Evolutionary conservation across 345 rosid species (phyloP).

Genomic region (Populus ilicifolia): DNA sequence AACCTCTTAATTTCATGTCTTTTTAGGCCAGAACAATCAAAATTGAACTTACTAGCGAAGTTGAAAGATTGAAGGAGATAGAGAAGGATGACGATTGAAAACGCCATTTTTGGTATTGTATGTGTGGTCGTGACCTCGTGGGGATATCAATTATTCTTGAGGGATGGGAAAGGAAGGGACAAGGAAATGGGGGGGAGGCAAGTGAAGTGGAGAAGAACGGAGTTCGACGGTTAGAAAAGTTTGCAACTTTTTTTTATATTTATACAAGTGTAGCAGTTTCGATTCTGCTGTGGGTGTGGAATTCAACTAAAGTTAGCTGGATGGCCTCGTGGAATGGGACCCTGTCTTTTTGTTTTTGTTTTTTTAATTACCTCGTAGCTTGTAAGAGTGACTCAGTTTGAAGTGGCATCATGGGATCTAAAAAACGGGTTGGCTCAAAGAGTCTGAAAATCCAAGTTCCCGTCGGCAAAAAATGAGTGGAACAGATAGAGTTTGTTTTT

Average conservation of each 20-base stretch:
- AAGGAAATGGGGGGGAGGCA: background rate
- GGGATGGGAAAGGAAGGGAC: background rate
- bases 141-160: too few species aligned
- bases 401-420: too few species aligned
- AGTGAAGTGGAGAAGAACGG: background rate
- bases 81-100: constrained; percentile 20
- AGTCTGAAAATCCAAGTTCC: too few species aligned
- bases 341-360: background rate
- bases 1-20: background rate
- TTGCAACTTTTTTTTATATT: background rate
- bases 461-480: too few species aligned
- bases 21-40: background rate
- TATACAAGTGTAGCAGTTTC: background rate
- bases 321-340: background rate
- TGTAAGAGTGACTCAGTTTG: too few species aligned
- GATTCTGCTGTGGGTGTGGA: background rate
- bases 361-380: background rate
- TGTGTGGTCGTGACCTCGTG: too few species aligned
- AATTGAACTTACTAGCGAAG: constrained; percentile 42
- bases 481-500: too few species aligned
- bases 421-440: too few species aligned
- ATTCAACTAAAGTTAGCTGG: background rate
- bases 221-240: background rate
- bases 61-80: constrained; percentile 26
- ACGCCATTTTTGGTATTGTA: background rate